A percentile compares a stretch with the other conserved stretches of the same genome.
These are phyloP conservation scores for Podospora pseudopauciseta DNA, from an alignment of 495 filamentous ascomycete species.

Conservation along the genomic window DNA sequence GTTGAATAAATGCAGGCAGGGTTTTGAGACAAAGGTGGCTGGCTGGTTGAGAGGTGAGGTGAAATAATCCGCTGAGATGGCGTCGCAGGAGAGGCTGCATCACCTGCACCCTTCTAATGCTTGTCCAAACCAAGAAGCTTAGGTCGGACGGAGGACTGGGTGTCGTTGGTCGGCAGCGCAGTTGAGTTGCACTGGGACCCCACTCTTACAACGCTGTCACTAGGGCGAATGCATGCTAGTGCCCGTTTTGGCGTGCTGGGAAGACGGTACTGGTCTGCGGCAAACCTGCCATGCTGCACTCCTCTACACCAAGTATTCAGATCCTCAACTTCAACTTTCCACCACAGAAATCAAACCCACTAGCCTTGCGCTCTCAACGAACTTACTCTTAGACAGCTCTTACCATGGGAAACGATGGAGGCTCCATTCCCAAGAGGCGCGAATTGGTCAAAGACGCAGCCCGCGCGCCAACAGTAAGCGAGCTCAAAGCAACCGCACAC, in stretches of 20 bases:
- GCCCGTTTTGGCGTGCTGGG: not conserved
- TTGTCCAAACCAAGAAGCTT: not conserved
- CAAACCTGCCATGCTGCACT: too few species aligned
- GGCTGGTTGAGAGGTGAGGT: not conserved
- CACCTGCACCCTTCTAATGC: not conserved
- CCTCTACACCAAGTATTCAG: too few species aligned
- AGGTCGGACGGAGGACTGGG: not conserved
- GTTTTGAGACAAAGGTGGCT: not conserved
- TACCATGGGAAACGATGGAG: conserved; percentile 93
- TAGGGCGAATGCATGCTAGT: conserved; percentile 3
- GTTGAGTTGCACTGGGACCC: not conserved
- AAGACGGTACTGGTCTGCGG: too few species aligned
- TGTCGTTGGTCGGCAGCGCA: not conserved
- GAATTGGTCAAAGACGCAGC: conserved; percentile 92
- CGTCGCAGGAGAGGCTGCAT: not conserved
- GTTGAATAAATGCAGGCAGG: not conserved
- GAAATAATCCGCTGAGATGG: not conserved
- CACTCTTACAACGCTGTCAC: not conserved
- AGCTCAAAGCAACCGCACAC: conserved; percentile 82
- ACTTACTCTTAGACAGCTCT: not conserved
- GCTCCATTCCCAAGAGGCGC: conserved; percentile 81
- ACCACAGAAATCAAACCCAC: not conserved
- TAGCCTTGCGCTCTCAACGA: not conserved
- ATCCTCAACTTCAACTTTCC: not conserved
- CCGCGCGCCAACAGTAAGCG: conserved; percentile 72